These are phyloP conservation scores for Piromyces sp. DNA, from an alignment of 192 early-diverging fungal genomes.

Conservation along the genomic window DNA sequence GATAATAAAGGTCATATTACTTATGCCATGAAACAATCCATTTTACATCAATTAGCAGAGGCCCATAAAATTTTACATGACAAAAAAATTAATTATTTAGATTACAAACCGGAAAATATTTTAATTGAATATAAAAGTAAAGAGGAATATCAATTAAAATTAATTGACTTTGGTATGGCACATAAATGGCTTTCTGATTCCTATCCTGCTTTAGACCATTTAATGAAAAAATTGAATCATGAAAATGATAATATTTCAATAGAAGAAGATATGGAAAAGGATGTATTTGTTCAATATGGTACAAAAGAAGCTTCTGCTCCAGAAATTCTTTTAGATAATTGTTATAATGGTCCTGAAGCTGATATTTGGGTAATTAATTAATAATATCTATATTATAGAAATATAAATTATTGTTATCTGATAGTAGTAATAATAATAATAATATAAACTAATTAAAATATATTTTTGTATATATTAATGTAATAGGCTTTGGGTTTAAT, in stretches of 20 bases:
- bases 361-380: neutral
- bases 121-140: neutral
- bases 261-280: neutral
- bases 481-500: neutral
- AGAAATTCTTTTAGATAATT: neutral
- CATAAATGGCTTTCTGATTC: neutral
- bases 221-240: neutral
- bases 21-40: neutral
- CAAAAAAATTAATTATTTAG: slow-evolving; percentile 7
- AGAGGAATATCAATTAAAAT: neutral
- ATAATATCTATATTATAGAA: too few species aligned
- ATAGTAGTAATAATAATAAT: too few species aligned
- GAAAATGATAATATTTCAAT: neutral
- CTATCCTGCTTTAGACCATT: neutral
- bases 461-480: too few species aligned
- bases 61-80: slow-evolving; percentile 3
- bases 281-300: neutral
- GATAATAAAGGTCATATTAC: neutral
- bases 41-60: slow-evolving; percentile 8
- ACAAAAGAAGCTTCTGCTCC: neutral
- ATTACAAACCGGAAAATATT: neutral
- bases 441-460: too few species aligned
- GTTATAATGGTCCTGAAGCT: neutral
- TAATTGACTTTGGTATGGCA: neutral
- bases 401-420: too few species aligned